Evolutionary conservation across 129 eudicot species (phyloP).

Genomic region (Calendula officinalis): DNA sequence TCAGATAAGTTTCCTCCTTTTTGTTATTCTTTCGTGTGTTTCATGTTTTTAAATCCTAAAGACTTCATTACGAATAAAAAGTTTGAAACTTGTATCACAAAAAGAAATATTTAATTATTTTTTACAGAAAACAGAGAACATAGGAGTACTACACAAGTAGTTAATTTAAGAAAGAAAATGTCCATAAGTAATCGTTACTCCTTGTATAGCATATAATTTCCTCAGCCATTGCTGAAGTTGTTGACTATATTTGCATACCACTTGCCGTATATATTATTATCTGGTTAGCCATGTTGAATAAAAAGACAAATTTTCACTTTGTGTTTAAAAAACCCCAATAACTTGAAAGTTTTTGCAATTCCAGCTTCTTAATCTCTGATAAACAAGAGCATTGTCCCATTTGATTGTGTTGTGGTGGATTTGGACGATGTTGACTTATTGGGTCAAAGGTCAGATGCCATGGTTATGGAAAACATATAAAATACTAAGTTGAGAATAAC

Average conservation of each 20-base stretch:
- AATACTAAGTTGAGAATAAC: not conserved
- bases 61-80: not conserved
- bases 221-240: constrained; percentile 18
- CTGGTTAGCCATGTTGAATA: constrained; percentile 21
- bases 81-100: not conserved
- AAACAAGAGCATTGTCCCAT: not conserved
- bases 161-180: not conserved
- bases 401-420: not conserved
- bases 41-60: not conserved
- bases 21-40: constrained; percentile 13
- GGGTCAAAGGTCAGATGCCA: not conserved
- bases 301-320: constrained; percentile 14
- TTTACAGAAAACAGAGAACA: not conserved
- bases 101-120: not conserved
- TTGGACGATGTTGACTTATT: not conserved
- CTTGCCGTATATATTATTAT: constrained; percentile 19
- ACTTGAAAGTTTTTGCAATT: too few species aligned
- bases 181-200: not conserved
- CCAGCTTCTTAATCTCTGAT: not conserved
- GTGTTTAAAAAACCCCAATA: too few species aligned
- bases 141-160: not conserved
- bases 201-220: not conserved
- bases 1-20: constrained; percentile 9
- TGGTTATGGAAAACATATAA: not conserved
- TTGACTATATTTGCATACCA: constrained; percentile 20